Evolutionary conservation across 225 moss, liverwort and hornwort species (phyloP).

Genomic region (Rhytidiadelphus loreus): DNA sequence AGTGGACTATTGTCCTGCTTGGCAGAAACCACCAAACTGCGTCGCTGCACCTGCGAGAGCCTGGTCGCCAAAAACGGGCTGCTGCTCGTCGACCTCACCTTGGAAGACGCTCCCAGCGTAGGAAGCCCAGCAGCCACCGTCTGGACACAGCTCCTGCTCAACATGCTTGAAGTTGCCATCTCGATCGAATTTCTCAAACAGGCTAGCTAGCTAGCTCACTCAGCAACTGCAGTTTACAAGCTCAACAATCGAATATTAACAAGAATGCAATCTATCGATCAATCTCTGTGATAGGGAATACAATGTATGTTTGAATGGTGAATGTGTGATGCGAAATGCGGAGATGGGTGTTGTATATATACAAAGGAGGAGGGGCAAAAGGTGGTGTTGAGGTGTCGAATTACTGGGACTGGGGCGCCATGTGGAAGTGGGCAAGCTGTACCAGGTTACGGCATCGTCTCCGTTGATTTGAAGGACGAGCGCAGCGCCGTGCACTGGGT

Average conservation of each 20-base stretch:
- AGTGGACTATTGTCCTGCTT: slow-evolving; percentile 15
- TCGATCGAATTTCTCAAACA: not conserved
- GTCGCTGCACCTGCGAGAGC: not conserved
- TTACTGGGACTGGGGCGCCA: not conserved
- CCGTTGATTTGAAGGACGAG: not conserved
- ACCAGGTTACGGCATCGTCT: not conserved
- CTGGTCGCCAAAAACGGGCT: not conserved
- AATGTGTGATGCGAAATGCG: too few relatives aligned
- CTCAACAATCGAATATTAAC: not conserved
- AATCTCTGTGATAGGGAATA: too few relatives aligned
- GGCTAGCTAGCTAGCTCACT: too few relatives aligned
- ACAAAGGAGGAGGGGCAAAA: not conserved
- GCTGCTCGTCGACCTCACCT: not conserved
- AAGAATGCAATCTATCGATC: too few relatives aligned
- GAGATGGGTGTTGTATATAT: not conserved
- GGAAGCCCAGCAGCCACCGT: slow-evolving; percentile 14
- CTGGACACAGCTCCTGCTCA: slow-evolving; percentile 25
- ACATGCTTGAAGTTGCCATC: slow-evolving; percentile 33
- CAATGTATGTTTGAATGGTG: too few relatives aligned
- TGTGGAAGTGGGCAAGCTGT: not conserved
- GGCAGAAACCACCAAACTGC: slow-evolving; percentile 10
- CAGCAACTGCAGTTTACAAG: not conserved
- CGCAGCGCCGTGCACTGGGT: not conserved
- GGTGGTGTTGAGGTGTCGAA: slow-evolving; percentile 8
- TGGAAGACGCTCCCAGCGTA: not conserved